These are phyloP conservation scores for Colletotrichum shisoi DNA, from an alignment of 2,329 filamentous ascomycete genomes.

Conservation along the genomic window DNA sequence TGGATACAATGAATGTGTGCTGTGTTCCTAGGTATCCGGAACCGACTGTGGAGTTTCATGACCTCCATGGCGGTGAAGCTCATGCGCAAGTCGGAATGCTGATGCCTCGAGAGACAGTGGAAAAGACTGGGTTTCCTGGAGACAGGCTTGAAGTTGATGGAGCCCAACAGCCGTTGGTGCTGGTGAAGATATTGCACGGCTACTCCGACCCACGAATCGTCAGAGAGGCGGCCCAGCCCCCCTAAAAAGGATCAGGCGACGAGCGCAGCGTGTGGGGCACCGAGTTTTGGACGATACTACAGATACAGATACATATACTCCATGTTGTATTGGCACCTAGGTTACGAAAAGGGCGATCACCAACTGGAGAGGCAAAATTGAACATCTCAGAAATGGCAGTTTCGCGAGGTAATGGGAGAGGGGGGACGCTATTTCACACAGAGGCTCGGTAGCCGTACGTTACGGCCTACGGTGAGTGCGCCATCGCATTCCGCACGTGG, in stretches of 20 bases:
- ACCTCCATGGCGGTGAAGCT: background rate
- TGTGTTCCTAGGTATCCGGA: too few species aligned
- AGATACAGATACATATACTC: too few species aligned
- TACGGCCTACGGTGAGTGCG: too few species aligned
- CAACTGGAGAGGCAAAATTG: background rate
- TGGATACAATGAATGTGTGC: background rate
- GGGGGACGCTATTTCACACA: too few species aligned
- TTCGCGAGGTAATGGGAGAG: slow-evolving; percentile 10
- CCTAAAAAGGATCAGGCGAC: slow-evolving; percentile 15
- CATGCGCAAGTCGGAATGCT: background rate
- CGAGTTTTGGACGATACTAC: background rate
- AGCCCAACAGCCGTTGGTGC: slow-evolving; percentile 13
- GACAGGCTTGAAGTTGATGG: background rate
- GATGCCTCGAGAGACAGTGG: background rate
- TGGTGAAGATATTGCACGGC: slow-evolving; percentile 16
- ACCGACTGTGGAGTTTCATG: background rate
- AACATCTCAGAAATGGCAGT: slow-evolving; percentile 5
- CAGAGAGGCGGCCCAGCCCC: slow-evolving; percentile 12
- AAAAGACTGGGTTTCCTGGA: background rate
- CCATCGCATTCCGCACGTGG: background rate
- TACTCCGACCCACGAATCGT: slow-evolving; percentile 25
- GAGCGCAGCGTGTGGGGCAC: slow-evolving; percentile 1
- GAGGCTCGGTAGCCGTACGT: too few species aligned
- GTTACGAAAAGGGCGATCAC: background rate
- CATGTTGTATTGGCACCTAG: background rate